phyloP scores from a whole-genome alignment of 2,329 filamentous ascomycete genomes.

The Sclerotinia trifoliorum region DNA sequence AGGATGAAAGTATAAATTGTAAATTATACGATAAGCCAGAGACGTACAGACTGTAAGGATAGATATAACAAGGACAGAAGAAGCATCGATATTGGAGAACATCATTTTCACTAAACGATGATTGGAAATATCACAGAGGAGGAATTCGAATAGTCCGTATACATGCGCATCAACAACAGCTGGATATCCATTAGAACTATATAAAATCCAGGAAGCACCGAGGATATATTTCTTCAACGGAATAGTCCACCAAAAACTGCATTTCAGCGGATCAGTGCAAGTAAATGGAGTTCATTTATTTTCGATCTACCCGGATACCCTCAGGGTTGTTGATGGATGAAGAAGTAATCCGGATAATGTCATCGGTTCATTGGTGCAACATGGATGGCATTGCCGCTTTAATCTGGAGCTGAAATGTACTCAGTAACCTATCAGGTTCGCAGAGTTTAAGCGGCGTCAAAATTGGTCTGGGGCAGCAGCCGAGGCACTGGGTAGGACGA shows the following conservation, averaged over 20 bases:
- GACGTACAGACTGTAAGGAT: neutral
- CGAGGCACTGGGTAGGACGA: neutral
- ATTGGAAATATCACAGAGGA: neutral
- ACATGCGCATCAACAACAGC: neutral
- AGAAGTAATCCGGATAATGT: neutral
- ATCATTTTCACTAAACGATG: conserved; percentile 2
- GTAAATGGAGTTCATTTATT: neutral
- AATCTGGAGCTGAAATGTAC: neutral
- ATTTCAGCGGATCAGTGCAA: neutral
- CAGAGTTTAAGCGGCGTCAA: too few relatives aligned
- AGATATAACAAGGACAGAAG: neutral
- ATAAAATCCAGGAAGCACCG: neutral
- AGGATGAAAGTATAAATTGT: conserved; percentile 27
- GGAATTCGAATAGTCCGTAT: neutral
- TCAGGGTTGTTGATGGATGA: neutral
- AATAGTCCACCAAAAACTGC: neutral
- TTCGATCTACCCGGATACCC: neutral
- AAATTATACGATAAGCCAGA: conserved; percentile 16
- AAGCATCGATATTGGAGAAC: neutral
- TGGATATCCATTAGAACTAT: neutral
- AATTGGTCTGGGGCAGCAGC: neutral
- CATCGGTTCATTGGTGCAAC: too few relatives aligned
- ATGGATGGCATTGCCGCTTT: neutral
- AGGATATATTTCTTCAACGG: neutral
- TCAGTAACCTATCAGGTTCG: too few relatives aligned